Percentiles rank a stretch among this genome's conserved stretches.
These are phyloP conservation scores for Papiliotrema laurentii DNA, from an alignment of 1,284 basidiomycete genomes.

Conservation along the genomic window DNA sequence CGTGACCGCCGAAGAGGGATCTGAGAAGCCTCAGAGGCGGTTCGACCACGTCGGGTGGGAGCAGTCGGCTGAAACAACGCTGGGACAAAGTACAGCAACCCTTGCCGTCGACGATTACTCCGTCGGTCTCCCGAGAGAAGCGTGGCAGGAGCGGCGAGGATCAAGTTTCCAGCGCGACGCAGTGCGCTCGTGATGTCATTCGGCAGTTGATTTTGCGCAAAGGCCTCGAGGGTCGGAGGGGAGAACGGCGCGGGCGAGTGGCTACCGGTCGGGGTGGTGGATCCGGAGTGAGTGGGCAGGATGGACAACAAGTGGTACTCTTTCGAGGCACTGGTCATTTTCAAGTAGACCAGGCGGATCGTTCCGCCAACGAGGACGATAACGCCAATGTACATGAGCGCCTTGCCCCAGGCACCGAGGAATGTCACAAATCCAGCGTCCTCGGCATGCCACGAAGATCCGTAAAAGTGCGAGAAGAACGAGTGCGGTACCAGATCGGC, in stretches of 20 bases:
- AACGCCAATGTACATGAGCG: slow-evolving; percentile 74
- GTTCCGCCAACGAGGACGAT: slow-evolving; percentile 65
- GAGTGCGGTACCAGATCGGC: slow-evolving; percentile 77
- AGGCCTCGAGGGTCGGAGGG: slow-evolving; percentile 7
- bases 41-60: slow-evolving; percentile 22
- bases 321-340: slow-evolving; percentile 9
- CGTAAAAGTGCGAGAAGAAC: slow-evolving; percentile 94
- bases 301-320: slow-evolving; percentile 19
- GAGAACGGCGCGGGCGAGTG: slow-evolving; percentile 10
- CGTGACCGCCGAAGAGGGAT: slow-evolving; percentile 25
- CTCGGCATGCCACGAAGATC: slow-evolving; percentile 93
- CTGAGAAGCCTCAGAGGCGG: slow-evolving; percentile 38
- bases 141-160: slow-evolving; percentile 40
- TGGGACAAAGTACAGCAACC: slow-evolving; percentile 44
- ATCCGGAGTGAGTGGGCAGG: slow-evolving; percentile 12
- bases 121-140: slow-evolving; percentile 17
- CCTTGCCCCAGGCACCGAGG: slow-evolving; percentile 79
- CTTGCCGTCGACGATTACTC: slow-evolving; percentile 18
- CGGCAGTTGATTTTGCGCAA: slow-evolving; percentile 12
- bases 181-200: slow-evolving; percentile 30
- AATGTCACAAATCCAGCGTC: slow-evolving; percentile 91
- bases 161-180: slow-evolving; percentile 35
- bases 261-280: not conserved
- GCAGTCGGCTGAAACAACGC: slow-evolving; percentile 36
- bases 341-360: slow-evolving; percentile 56